Percentiles rank a stretch among this genome's conserved stretches.
Evolutionary conservation across 2,329 filamentous ascomycete genomes (phyloP).

Genomic region (Colletotrichum sidae): DNA sequence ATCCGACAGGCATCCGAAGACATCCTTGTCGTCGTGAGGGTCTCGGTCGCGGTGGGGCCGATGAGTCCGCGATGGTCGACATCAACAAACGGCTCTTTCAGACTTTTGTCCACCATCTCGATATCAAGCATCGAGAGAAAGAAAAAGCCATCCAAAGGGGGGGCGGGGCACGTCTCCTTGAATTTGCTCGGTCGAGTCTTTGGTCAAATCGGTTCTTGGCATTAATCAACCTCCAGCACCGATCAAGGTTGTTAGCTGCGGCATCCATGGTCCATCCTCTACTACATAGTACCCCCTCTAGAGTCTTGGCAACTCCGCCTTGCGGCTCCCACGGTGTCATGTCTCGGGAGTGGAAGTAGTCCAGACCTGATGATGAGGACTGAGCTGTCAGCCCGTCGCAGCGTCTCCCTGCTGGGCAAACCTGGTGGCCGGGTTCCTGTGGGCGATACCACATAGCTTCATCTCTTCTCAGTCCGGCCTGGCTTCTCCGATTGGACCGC

Average conservation of each 20-base stretch:
- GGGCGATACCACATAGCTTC: slow-evolving; percentile 12
- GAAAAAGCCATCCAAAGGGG: neutral
- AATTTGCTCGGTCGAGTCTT: slow-evolving; percentile 7
- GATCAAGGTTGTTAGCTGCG: slow-evolving; percentile 25
- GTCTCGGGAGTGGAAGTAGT: too few relatives aligned
- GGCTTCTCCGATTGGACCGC: slow-evolving; percentile 20
- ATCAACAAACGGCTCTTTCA: slow-evolving; percentile 2
- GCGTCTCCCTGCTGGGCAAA: neutral
- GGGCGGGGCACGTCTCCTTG: slow-evolving; percentile 17
- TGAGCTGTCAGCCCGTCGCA: slow-evolving; percentile 2
- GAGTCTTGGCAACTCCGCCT: slow-evolving; percentile 34
- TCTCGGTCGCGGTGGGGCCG: slow-evolving; percentile 28
- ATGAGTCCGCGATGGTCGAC: neutral
- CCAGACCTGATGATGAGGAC: neutral
- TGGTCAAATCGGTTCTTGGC: slow-evolving; percentile 25
- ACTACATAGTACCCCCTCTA: neutral
- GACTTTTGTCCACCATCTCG: neutral
- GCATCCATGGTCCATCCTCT: slow-evolving; percentile 20
- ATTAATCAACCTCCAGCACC: slow-evolving; percentile 32
- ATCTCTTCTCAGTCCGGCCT: slow-evolving; percentile 6
- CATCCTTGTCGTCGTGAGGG: neutral
- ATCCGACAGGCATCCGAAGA: neutral
- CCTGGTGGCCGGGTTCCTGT: slow-evolving; percentile 13
- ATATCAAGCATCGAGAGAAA: neutral
- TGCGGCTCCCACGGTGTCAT: neutral